Base-by-base conservation (phyloP, 768 basidiomycete genomes). In the Pleurotus citrinopileatus region DNA sequence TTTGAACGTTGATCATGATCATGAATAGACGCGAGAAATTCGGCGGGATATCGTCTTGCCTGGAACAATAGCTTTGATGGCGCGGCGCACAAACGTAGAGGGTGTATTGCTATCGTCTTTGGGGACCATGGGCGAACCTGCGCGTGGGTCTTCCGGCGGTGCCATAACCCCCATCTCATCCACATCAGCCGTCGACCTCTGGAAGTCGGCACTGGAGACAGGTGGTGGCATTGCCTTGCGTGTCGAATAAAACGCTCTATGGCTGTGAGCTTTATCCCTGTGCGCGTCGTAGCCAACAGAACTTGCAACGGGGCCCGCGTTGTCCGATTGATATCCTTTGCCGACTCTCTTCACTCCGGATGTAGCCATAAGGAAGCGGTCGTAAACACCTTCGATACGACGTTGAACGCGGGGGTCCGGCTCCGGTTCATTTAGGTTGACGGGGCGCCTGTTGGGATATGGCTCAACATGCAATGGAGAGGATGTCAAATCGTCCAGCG, bases 301-400 rank as follows among this genome's bases (percentile, higher is more conserved):
- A 55, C 74, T 73, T 4, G 66, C 66, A 36, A 76, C 62, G 2
- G 81, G 75, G 20, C 73, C 77, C 50, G 69, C 52, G 57, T 79
- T 80, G 50, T 89, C 81, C 2, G 88, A 91, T 67, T 92, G 87
- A 60, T 92, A 91, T 5, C 91, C 90, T 61, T 82, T 84, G 3
- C 91, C 91, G 6, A 87, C 70, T 25, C 89, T 87, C 63, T 85
- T 91, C 36, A 93, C 89, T 23, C 87, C 86, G 1, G 84, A 81
- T 1, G 87, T 89, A 9, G 89, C 85, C 86, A 91, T 88, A 25
- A 92, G 73, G 72, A 91, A 86, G 37, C 86, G 82, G 59, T 93
- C 91, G 57, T 92, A 93, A 15, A 87, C 86, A 53, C 81, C 81
- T 70, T 91, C 89, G 23, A 88, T 62, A 42, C 78, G 81, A 37